A percentile compares a stretch with the other conserved stretches of the same genome.
Conservation (phyloP, 2,329 filamentous ascomycete genomes). For the Podosphaera aphanis region DNA sequence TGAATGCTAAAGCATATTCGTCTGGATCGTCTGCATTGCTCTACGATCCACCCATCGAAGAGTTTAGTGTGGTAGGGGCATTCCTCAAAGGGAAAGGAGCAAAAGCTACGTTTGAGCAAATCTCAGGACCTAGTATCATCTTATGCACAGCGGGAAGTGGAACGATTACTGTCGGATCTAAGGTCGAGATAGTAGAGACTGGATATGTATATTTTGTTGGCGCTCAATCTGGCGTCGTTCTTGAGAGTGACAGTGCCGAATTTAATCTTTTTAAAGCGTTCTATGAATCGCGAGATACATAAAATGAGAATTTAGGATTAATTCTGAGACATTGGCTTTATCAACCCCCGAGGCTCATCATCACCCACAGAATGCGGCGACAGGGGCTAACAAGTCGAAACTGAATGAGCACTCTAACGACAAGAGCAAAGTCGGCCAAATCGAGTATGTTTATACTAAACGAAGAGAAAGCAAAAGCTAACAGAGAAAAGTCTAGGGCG, state of each 20-base stretch:
- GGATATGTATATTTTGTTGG: slow-evolving; percentile 70
- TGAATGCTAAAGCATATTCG: slow-evolving; percentile 64
- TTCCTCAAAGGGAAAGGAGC: slow-evolving; percentile 45
- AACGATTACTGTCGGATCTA: slow-evolving; percentile 65
- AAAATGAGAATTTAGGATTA: no score
- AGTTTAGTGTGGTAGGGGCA: slow-evolving; percentile 75
- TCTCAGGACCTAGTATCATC: slow-evolving; percentile 75
- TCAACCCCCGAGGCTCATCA: no score
- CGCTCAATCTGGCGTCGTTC: slow-evolving; percentile 57
- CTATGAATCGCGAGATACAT: slow-evolving; percentile 37
- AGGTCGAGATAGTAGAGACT: slow-evolving; percentile 47
- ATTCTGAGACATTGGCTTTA: no score
- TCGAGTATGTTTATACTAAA: no score
- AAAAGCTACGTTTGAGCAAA: slow-evolving; percentile 69
- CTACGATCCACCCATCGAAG: slow-evolving; percentile 90
- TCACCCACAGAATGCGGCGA: no score
- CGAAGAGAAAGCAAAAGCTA: no score
- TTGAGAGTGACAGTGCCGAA: slow-evolving; percentile 50
- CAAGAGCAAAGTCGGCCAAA: no score
- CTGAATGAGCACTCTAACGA: no score
- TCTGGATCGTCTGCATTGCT: slow-evolving; percentile 48
- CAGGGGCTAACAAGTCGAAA: no score
- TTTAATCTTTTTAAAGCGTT: slow-evolving; percentile 87
- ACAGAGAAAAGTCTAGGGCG: no score
- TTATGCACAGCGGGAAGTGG: slow-evolving; percentile 74